Evolutionary conservation across 352 stramenopile species (phyloP).

Genomic region (Pythium grandisporangium): DNA sequence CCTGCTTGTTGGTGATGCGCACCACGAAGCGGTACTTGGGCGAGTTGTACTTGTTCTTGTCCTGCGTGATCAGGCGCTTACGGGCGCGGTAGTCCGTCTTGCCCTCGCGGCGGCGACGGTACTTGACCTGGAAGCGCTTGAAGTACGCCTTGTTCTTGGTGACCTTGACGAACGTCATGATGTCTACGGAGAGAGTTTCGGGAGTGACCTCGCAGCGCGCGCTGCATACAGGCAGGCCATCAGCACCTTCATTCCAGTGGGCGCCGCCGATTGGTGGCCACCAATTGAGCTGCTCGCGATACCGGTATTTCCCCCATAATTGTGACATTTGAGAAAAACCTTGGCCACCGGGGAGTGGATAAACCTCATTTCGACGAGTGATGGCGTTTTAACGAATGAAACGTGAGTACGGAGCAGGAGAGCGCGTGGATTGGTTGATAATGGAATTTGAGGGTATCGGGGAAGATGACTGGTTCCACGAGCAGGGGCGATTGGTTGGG

Average conservation of each 20-base stretch:
- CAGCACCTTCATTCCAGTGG: neutral
- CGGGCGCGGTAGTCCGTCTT: constrained; percentile 99
- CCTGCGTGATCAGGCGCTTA: constrained; percentile 97
- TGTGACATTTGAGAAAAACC: too few species aligned
- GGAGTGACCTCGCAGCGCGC: constrained; percentile 25
- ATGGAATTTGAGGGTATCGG: constrained; percentile 10
- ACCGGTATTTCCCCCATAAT: too few species aligned
- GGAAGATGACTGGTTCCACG: constrained; percentile 73
- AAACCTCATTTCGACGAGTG: constrained; percentile 2
- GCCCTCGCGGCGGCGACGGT: constrained; percentile 95
- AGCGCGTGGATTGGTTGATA: constrained; percentile 28
- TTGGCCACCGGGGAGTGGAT: too few species aligned
- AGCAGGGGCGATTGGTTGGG: constrained; percentile 19
- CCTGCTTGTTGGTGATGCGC: constrained; percentile 94
- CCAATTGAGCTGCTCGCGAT: neutral
- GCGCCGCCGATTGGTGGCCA: too few species aligned
- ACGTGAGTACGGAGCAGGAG: neutral
- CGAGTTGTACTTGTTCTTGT: constrained; percentile 99
- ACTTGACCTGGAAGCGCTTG: constrained; percentile 99
- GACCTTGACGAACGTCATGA: constrained; percentile 97
- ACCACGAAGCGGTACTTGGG: constrained; percentile 97
- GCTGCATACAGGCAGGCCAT: neutral
- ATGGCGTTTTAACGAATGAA: constrained; percentile 27
- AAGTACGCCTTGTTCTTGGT: constrained; percentile 99
- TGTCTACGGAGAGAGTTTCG: constrained; percentile 54